Base-by-base conservation (phyloP, 495 filamentous ascomycete species). In the Hypoxylon fuscum region DNA sequence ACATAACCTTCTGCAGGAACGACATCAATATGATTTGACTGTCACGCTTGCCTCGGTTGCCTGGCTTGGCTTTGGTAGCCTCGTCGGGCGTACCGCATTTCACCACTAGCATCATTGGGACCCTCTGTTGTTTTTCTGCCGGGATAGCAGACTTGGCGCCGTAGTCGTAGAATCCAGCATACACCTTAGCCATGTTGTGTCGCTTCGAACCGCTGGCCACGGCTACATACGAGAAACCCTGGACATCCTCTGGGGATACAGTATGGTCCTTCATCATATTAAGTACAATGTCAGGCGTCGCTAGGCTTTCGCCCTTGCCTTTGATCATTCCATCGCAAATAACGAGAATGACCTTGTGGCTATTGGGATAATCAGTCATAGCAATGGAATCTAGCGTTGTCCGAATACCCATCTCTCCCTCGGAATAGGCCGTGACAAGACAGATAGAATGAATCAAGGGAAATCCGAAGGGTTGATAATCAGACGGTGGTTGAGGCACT, bases 1-100 rank as follows among this genome's bases (percentile, higher is more conserved):
- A 99, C 96, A 99, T 99, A 62, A 99, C 95, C 77, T 99, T 99
- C 74, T 99, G 96, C 66, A 99, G 79, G 83, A 99, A 99, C 15
- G 92, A 96, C 96, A 99, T 99, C 44, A 99, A 77, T 66, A 99
- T 94, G 71, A 99, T 97, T 75, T 99, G 96, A 77, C 90, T 93
- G 82, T 99, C 96, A 72, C 96, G 89, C 79, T 99, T 99, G 68
- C 96, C 96, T 66, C 96, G 86, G 73, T 99, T 99, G 56, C 96
- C 96, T 1, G 96, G 92, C 74, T 98, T 99, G 29, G 88, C 78
- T 59, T 88, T 86, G 22, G 74, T 82, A 20, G 85, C 81, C 75
- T 99, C 96, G 22, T 91, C 92, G 14, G 91, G 91, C 4, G 96
- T 98, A 40, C 96, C 96, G 67, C 90, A 94, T 76, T 99, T 99